A percentile compares a stretch with the other conserved stretches of the same genome.
These are phyloP conservation scores for Boletus reticuloceps DNA, from an alignment of 768 basidiomycete species.

Conservation along the genomic window DNA sequence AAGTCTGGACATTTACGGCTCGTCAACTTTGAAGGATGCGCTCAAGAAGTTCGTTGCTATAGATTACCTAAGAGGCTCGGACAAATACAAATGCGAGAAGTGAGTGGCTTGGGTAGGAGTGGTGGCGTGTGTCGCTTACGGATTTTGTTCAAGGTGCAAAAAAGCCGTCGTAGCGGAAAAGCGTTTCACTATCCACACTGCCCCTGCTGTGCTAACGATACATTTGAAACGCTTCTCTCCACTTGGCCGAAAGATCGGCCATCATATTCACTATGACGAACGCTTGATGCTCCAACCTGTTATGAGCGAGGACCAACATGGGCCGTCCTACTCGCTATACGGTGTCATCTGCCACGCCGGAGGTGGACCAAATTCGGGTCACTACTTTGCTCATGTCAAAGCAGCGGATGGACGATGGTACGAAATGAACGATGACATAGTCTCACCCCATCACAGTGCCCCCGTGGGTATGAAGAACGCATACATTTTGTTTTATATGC, in stretches of 20 bases:
- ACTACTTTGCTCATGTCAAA: constrained; percentile 88
- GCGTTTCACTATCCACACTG: constrained; percentile 82
- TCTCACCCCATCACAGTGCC: constrained; percentile 40
- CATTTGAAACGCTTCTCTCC: constrained; percentile 96
- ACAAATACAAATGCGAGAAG: constrained; percentile 99
- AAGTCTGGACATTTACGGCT: constrained; percentile 80
- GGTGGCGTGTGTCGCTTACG: constrained; percentile 3
- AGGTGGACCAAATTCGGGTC: constrained; percentile 89
- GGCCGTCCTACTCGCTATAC: constrained; percentile 82
- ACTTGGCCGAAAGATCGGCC: constrained; percentile 81
- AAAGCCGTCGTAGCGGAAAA: constrained; percentile 88
- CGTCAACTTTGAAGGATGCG: constrained; percentile 63
- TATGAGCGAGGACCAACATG: constrained; percentile 81
- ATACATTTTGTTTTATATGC: constrained; percentile 91
- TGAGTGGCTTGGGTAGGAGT: constrained; percentile 40
- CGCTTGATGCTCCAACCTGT: constrained; percentile 65
- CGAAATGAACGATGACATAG: constrained; percentile 92
- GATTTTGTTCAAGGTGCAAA: constrained; percentile 68
- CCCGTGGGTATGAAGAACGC: constrained; percentile 75
- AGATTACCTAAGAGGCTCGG: constrained; percentile 82
- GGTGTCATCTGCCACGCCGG: constrained; percentile 94
- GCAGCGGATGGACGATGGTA: constrained; percentile 71
- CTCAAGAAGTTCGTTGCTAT: constrained; percentile 76
- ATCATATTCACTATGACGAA: constrained; percentile 76
- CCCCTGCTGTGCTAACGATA: constrained; percentile 84